These are phyloP conservation scores for Paraphysoderma sedebokerense DNA, from an alignment of 371 early-diverging fungal genomes.

Conservation along the genomic window DNA sequence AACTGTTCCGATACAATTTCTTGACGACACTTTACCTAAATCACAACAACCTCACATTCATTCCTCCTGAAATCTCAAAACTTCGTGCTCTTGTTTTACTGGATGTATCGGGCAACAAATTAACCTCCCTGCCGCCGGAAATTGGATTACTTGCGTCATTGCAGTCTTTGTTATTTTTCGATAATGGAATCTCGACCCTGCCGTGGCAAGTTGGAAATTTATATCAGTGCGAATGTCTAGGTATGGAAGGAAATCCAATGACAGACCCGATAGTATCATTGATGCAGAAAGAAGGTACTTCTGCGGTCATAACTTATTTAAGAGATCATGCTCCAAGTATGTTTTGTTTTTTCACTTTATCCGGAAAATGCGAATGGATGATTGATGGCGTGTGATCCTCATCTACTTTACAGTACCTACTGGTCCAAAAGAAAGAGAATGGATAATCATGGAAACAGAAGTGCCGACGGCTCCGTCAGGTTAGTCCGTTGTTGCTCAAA, in stretches of 20 bases:
- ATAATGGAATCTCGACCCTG: slow-evolving; percentile 74
- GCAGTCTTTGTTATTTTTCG: slow-evolving; percentile 75
- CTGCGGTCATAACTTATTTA: slow-evolving; percentile 70
- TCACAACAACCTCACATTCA: slow-evolving; percentile 69
- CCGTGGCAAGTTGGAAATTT: slow-evolving; percentile 89
- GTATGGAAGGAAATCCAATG: slow-evolving; percentile 95
- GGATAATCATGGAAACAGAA: slow-evolving; percentile 55
- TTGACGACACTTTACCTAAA: slow-evolving; percentile 81
- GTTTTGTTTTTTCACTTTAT: background rate
- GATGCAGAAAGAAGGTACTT: slow-evolving; percentile 73
- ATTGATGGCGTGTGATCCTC: background rate
- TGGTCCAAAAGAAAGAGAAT: slow-evolving; percentile 81
- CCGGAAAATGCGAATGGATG: no score
- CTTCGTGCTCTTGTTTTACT: slow-evolving; percentile 44
- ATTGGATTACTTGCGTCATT: slow-evolving; percentile 71
- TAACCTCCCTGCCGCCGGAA: slow-evolving; percentile 74
- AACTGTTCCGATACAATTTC: slow-evolving; percentile 63
- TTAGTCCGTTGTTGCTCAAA: background rate
- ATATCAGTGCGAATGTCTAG: slow-evolving; percentile 79
- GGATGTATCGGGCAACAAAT: slow-evolving; percentile 82
- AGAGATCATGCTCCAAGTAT: slow-evolving; percentile 79
- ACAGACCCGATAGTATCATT: slow-evolving; percentile 56
- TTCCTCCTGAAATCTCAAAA: slow-evolving; percentile 53
- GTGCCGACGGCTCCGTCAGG: slow-evolving; percentile 3
- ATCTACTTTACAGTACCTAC: slow-evolving; percentile 32